Evolutionary conservation across 1,284 basidiomycete genomes (phyloP), one percentile per base, ranked within the genome.

Genomic region (Boletus smithii): DNA sequence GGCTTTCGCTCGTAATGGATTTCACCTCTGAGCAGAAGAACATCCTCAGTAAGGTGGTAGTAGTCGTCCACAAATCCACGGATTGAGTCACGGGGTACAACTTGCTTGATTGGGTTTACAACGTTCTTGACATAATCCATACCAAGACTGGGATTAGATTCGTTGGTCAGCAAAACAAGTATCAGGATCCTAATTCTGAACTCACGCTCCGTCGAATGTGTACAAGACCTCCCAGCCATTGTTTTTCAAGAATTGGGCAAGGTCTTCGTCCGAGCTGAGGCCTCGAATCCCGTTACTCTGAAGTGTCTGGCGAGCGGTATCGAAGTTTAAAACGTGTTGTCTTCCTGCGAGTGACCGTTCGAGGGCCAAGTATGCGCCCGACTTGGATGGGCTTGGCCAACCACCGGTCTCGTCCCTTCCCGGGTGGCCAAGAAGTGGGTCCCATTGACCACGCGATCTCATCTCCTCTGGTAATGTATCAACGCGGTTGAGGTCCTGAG

Each of bases 91-190:
- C 61, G 63, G 7, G 66, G 68, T 7, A 60, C 66, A 42, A 70
- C 66, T 54, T 76, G 69, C 33, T 55, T 62, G 24, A 69, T 58
- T 4, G 74, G 71, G 22, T 62, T 61, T 5, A 69, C 68, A 36
- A 76, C 68, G 16, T 72, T 68, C 57, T 77, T 76, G 30, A 71
- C 66, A 47, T 59, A 71, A 17, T 75, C 75, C 70, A 74, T 72
- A 9, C 71, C 66, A 9, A 67, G 60, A 22, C 74, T 77, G 50
- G 33, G 10, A 50, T 30, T 26, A 6, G 9, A 16, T 31, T 14
- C 7, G 27, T 30, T n/a, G n/a, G 40, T 65, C 29, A 61, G 44
- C 3, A 20, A 36, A 34, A 26, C 11, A 9, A 13, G 6, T 5
- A 29, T 23, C 16, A 34, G 8, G n/a, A 20, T 8, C 16, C 2